A percentile compares a stretch with the other conserved stretches of the same genome.
Evolutionary conservation across 306 rosid genomes (phyloP).

Genomic region (Pterocarpus macrocarpus): DNA sequence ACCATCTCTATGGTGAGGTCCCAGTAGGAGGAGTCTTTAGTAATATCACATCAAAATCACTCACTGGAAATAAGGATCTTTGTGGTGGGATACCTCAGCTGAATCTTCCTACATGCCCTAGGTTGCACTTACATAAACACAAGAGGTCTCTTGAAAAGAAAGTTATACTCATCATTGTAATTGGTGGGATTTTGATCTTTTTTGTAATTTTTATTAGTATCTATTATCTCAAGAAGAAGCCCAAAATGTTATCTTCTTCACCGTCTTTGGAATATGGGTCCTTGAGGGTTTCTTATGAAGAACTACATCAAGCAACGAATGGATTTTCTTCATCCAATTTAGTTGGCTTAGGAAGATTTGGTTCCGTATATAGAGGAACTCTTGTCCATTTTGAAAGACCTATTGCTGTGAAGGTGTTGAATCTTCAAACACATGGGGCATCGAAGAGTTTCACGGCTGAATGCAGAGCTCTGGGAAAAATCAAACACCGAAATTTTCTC

Average conservation of each 20-base stretch:
- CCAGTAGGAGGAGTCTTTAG: slow-evolving; percentile 51
- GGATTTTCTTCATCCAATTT: slow-evolving; percentile 53
- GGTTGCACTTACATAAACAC: neutral
- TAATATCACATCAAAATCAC: slow-evolving; percentile 24
- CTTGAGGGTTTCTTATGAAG: slow-evolving; percentile 48
- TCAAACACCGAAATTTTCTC: slow-evolving; percentile 46
- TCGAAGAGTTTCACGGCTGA: slow-evolving; percentile 52
- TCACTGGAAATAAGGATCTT: slow-evolving; percentile 41
- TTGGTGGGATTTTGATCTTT: neutral
- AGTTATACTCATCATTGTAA: slow-evolving; percentile 3
- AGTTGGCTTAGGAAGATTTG: slow-evolving; percentile 49
- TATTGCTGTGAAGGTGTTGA: slow-evolving; percentile 50
- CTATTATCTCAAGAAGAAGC: slow-evolving; percentile 9
- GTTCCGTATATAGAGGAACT: slow-evolving; percentile 53
- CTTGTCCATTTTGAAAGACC: slow-evolving; percentile 29
- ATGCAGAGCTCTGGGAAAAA: slow-evolving; percentile 46
- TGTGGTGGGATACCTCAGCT: slow-evolving; percentile 53
- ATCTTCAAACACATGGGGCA: slow-evolving; percentile 48
- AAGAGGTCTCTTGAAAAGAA: slow-evolving; percentile 1
- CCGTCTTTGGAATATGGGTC: neutral
- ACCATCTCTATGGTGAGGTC: slow-evolving; percentile 52
- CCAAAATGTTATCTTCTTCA: neutral
- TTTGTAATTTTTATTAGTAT: neutral
- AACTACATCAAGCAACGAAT: slow-evolving; percentile 52
- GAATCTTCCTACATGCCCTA: slow-evolving; percentile 31